Percentiles rank a stretch among this genome's conserved stretches.
These are phyloP conservation scores for Heliamphora pulchella DNA, from an alignment of 179 eudicot genomes.

Conservation along the genomic window DNA sequence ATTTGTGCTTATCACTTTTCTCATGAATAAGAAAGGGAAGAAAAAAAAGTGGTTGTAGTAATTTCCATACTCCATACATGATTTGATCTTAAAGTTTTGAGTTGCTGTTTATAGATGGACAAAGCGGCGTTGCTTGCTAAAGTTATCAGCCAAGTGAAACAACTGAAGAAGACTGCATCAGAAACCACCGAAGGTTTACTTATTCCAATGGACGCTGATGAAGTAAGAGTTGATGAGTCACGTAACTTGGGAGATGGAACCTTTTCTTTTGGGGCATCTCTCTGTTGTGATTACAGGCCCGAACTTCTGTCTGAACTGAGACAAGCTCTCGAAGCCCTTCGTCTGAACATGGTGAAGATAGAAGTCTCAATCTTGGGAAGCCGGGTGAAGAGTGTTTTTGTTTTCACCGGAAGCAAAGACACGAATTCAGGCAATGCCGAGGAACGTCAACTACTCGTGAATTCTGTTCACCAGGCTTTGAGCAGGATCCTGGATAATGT, in stretches of 20 bases:
- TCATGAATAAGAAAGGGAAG: neutral
- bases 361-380: constrained; percentile 46
- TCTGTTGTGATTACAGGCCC: constrained; percentile 44
- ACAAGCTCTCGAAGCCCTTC: constrained; percentile 32
- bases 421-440: constrained; percentile 1
- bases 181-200: constrained; percentile 38
- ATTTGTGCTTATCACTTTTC: neutral
- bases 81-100: constrained; percentile 4
- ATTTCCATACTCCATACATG: neutral
- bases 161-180: constrained; percentile 34
- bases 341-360: constrained; percentile 25
- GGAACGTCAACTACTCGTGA: constrained; percentile 17
- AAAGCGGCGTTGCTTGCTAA: constrained; percentile 56
- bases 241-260: constrained; percentile 20
- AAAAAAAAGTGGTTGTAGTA: neutral
- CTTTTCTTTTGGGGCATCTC: constrained; percentile 28
- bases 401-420: constrained; percentile 21
- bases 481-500: constrained; percentile 29
- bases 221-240: constrained; percentile 37
- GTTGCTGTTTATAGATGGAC: constrained; percentile 43
- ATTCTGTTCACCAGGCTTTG: constrained; percentile 30
- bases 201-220: constrained; percentile 47
- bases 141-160: constrained; percentile 47
- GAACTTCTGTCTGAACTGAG: constrained; percentile 37
- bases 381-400: constrained; percentile 38